These are phyloP conservation scores for Thelonectria rubi DNA, from an alignment of 2,329 filamentous ascomycete genomes.

Conservation along the genomic window DNA sequence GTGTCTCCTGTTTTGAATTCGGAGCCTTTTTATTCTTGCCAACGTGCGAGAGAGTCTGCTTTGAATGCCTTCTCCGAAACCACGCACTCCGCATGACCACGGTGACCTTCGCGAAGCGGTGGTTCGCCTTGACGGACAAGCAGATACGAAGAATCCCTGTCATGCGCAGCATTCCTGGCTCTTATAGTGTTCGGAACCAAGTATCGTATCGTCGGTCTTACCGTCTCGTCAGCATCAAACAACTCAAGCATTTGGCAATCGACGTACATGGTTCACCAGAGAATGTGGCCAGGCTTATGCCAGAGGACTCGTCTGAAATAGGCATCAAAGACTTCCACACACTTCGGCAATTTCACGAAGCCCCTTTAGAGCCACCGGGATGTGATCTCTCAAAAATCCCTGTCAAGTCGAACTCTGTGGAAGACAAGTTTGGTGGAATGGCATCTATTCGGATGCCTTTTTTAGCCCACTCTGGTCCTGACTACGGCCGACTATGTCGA, in stretches of 20 bases:
- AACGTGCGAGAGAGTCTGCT: slow-evolving; percentile 42
- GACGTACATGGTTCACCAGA: slow-evolving; percentile 38
- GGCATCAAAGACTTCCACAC: background rate
- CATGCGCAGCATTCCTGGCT: slow-evolving; percentile 14
- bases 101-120: slow-evolving; percentile 16
- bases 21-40: slow-evolving; percentile 43
- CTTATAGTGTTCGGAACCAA: too few relatives aligned
- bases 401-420: background rate
- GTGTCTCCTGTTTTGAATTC: slow-evolving; percentile 40
- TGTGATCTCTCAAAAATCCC: slow-evolving; percentile 29
- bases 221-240: slow-evolving; percentile 42
- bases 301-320: too few relatives aligned
- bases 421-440: slow-evolving; percentile 21
- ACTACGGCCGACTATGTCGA: background rate
- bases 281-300: too few relatives aligned
- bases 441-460: slow-evolving; percentile 34
- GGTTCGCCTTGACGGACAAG: slow-evolving; percentile 28
- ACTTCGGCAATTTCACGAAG: slow-evolving; percentile 25
- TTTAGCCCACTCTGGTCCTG: slow-evolving; percentile 13
- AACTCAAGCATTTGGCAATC: slow-evolving; percentile 42
- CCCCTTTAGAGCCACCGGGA: slow-evolving; percentile 30
- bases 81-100: slow-evolving; percentile 33
- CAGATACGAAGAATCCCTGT: slow-evolving; percentile 25
- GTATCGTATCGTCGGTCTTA: background rate
- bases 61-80: slow-evolving; percentile 38